A percentile compares a stretch with the other conserved stretches of the same genome.
Evolutionary conservation across 1,139 yeast genomes (phyloP).

Genomic region (Yamadazyma atmosphaerica): DNA sequence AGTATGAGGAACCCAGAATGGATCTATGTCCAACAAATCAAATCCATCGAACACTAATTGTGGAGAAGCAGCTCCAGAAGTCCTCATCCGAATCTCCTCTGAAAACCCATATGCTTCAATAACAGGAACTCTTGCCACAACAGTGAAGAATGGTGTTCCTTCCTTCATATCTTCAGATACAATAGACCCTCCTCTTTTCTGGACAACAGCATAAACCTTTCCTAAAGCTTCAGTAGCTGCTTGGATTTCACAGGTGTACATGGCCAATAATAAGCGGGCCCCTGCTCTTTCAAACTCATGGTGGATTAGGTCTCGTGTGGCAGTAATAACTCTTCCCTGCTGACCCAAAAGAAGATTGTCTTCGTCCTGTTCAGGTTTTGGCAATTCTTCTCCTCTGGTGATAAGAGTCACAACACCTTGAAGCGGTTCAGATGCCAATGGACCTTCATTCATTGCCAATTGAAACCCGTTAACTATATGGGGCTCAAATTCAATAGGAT

Average conservation of each 20-base stretch:
- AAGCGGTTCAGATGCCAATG: conserved; percentile 82
- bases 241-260: conserved; percentile 93
- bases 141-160: conserved; percentile 93
- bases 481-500: conserved; percentile 55
- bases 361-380: conserved; percentile 33
- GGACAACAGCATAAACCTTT: conserved; percentile 92
- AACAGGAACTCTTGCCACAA: conserved; percentile 85
- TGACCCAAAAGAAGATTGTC: conserved; percentile 34
- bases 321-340: conserved; percentile 72
- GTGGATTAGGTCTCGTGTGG: conserved; percentile 73
- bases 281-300: conserved; percentile 73
- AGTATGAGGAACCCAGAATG: conserved; percentile 99
- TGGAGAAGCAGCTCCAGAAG: conserved; percentile 97
- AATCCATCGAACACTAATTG: conserved; percentile 90
- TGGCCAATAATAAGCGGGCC: conserved; percentile 87
- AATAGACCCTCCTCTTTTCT: conserved; percentile 81
- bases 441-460: conserved; percentile 81
- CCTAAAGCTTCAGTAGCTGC: conserved; percentile 94
- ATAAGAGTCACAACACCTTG: conserved; percentile 71
- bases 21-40: conserved; percentile 85
- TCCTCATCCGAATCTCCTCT: conserved; percentile 88
- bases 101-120: conserved; percentile 96
- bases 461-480: conserved; percentile 83
- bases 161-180: conserved; percentile 94
- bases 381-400: conserved; percentile 19